Base-by-base conservation (phyloP, 208 protist genomes). In the Acanthamoeba healyi region DNA sequence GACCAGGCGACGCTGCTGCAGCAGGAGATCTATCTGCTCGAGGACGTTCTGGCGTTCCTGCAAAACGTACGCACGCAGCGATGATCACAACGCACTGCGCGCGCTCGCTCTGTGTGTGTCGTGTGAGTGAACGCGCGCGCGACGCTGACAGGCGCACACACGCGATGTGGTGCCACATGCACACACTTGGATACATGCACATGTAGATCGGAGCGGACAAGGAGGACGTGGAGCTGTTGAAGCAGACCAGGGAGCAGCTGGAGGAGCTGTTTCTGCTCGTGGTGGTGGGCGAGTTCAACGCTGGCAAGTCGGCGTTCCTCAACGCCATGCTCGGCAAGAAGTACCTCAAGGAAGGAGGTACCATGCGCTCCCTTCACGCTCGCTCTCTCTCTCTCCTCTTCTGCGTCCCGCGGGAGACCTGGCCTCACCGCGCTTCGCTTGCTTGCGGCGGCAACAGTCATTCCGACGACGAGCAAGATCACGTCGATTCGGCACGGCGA, bases 241-340 rank as follows among this genome's bases (percentile, higher is more conserved):
- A 63, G 32, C 79, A 63, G 14, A 88, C 46, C 0, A n/a, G 42
- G 19, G 46, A 88, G 79, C 79, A 88, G 29, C 79, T 88, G 44
- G 93, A 96, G 44, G 54, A 70, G 34, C 51, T 94, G 17, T 96
- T 96, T 61, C 46, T 96, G 40, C 91, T 96, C 42, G 95, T 96
- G 0, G 88, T 96, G 0, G 93, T 96, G 34, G 95, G 95, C 15
- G 95, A 96, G 51, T 96, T 95, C 61, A 96, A 96, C 51, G 94
- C 90, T 61, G 95, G 95, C n/a, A 96, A 96, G 81, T 92, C 70
- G 34, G 89, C 95, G 46, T 96, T 96, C 77, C 72, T 96, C 22
- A 96, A 96, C 63, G 95, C 95, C 49, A 51, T 96, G 54, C 65
- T 96, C 5, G 95, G 95, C 29, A 49, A 95, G 32, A 72, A 46